These are phyloP conservation scores for Hypholoma fasciculare DNA, from an alignment of 768 basidiomycete species.

Conservation along the genomic window DNA sequence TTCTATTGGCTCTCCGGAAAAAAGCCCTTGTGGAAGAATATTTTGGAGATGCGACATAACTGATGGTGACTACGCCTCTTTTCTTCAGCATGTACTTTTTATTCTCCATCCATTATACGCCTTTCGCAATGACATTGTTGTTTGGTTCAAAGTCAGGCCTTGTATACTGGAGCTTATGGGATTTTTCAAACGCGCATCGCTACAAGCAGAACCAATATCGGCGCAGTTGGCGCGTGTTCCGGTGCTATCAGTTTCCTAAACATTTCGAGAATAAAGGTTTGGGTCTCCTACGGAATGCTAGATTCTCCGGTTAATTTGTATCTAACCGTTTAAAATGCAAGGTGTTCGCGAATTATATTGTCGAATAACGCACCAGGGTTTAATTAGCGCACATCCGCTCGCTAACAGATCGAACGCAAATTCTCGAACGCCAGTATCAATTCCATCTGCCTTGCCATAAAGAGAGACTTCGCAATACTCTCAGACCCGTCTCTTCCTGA, in stretches of 20 bases:
- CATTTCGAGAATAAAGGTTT: neutral
- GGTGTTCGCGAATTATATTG: neutral
- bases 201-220: too few relatives aligned
- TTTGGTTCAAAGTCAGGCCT: too few relatives aligned
- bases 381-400: neutral
- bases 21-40: slow-evolving; percentile 80
- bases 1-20: slow-evolving; percentile 77
- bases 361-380: neutral
- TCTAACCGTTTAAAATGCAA: neutral
- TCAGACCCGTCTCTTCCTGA: neutral
- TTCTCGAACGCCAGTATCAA: neutral
- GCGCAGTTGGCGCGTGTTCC: neutral
- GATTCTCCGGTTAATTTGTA: neutral
- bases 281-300: neutral
- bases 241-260: neutral
- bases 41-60: slow-evolving; percentile 40
- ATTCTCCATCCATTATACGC: neutral
- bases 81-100: neutral
- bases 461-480: neutral
- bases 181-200: too few relatives aligned
- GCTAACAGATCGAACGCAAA: neutral
- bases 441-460: neutral
- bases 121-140: neutral
- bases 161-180: too few relatives aligned
- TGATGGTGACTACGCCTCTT: neutral